Conservation (phyloP, 257 asterid species). For the Ligustrum vulgare region DNA sequence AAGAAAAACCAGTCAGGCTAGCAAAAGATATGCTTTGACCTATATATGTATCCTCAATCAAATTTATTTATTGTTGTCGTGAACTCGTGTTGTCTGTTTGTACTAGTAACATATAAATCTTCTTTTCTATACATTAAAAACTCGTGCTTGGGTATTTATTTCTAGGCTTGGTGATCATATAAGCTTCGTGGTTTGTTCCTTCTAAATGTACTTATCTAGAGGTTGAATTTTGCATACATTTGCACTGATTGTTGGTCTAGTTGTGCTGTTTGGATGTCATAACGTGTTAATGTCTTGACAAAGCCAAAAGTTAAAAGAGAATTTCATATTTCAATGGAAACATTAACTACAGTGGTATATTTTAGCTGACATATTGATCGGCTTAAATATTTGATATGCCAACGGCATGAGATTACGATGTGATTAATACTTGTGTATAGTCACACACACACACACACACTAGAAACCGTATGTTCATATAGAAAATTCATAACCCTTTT, state of each 20-base stretch:
- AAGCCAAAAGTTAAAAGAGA: neutral
- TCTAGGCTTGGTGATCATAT: neutral
- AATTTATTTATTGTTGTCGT: neutral
- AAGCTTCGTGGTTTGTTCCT: neutral
- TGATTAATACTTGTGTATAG: too few species aligned
- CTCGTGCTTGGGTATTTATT: neutral
- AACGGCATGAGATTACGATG: too few species aligned
- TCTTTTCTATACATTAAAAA: neutral
- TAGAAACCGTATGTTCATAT: too few species aligned
- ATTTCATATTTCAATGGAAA: neutral
- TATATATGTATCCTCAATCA: conserved; percentile 2
- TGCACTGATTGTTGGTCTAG: neutral
- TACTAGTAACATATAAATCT: conserved; percentile 30
- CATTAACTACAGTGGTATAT: too few species aligned
- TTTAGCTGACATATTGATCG: too few species aligned
- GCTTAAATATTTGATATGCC: too few species aligned
- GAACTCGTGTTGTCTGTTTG: conserved; percentile 24
- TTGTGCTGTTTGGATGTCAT: neutral
- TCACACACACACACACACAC: too few species aligned
- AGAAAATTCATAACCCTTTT: too few species aligned
- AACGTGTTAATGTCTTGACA: neutral
- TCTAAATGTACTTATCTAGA: neutral
- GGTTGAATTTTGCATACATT: neutral
- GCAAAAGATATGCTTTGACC: conserved; percentile 64
- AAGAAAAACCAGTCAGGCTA: conserved; percentile 75